Base-by-base conservation (phyloP, 2,329 filamentous ascomycete genomes). In the Calonectria pseudoreteaudii region DNA sequence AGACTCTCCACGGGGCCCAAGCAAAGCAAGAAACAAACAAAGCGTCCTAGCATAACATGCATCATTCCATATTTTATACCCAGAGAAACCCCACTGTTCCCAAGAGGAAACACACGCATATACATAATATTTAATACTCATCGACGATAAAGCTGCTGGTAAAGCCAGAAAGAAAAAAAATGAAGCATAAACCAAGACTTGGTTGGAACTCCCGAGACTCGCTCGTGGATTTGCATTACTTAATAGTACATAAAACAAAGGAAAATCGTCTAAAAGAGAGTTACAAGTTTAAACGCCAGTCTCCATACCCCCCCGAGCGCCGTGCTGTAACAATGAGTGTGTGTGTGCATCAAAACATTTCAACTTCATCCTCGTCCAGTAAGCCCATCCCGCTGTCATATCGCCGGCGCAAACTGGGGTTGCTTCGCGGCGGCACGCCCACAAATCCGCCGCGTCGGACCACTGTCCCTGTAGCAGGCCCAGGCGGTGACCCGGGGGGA, bases 341-440 rank as follows among this genome's bases (percentile, higher is more conserved):
- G 31, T 31, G 31, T 18, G 52, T 10, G 26, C 38, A 23, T 72
- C 20, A 74, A 73, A 78, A 83, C 49, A 83, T 77, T 38, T 85
- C 84, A 23, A 84, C 81, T 68, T 88, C 87, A 44, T 90, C 89
- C 78, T 91, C 90, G 34, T 90, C 89, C 80, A 91, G 75, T 30
- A 92, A 83, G 0, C 89, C 89, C 65, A 92, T 78, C 0, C 90
- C 90, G 68, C 89, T 91, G 80, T 92, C 90, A 75, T 88, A 86
- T 71, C 86, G 85, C 72, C 88, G 86, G 72, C 84, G 75, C 23
- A 70, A 84, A 83, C 87, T 90, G 76, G 75, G 85, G 31, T 80
- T 84, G 31, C 79, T 79, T 28, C 81, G 81, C 60, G 82, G 82
- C 3, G 78, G 80, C 60, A 83, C n/a, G 1, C 80, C 82, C 0